Percentiles rank a stretch among this genome's conserved stretches.
These are phyloP conservation scores for Alnus rubra DNA, from an alignment of 306 rosid genomes.

Conservation along the genomic window DNA sequence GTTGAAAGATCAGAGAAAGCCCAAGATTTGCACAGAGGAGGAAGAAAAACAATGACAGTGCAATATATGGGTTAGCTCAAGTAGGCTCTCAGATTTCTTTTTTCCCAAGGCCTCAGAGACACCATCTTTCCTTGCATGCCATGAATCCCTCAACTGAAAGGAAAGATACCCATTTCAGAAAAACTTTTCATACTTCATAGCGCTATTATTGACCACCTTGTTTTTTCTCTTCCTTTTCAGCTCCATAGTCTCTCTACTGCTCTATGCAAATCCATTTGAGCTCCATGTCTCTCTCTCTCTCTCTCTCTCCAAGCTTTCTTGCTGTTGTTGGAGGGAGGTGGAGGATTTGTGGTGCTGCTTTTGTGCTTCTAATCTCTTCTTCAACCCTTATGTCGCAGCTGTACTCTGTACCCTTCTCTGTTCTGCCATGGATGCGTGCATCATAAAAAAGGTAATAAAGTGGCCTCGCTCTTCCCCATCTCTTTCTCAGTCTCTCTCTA, in stretches of 20 bases:
- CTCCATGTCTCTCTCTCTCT: constrained; percentile 13
- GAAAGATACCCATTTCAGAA: constrained; percentile 24
- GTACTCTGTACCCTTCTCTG: constrained; percentile 60
- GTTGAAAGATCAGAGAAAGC: neutral
- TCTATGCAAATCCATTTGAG: constrained; percentile 5
- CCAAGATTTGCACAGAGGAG: neutral
- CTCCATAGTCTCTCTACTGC: constrained; percentile 7
- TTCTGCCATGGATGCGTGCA: constrained; percentile 87
- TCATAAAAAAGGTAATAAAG: constrained; percentile 92
- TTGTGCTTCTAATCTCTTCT: constrained; percentile 10
- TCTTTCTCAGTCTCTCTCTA: constrained; percentile 15
- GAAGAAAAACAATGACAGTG: neutral
- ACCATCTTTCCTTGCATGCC: constrained; percentile 38
- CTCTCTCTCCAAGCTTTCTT: neutral
- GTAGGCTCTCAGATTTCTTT: constrained; percentile 27
- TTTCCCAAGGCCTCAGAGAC: constrained; percentile 26
- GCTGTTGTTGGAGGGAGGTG: constrained; percentile 13
- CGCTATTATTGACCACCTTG: constrained; percentile 6
- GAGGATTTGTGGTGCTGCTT: constrained; percentile 23
- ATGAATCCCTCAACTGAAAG: constrained; percentile 17
- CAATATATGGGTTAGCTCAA: neutral
- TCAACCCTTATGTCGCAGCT: constrained; percentile 7
- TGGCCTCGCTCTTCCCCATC: constrained; percentile 40
- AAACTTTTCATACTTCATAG: neutral
- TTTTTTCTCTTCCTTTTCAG: constrained; percentile 24